These are phyloP conservation scores for Penicillium goetzii DNA, from an alignment of 495 filamentous ascomycete species.

Conservation along the genomic window DNA sequence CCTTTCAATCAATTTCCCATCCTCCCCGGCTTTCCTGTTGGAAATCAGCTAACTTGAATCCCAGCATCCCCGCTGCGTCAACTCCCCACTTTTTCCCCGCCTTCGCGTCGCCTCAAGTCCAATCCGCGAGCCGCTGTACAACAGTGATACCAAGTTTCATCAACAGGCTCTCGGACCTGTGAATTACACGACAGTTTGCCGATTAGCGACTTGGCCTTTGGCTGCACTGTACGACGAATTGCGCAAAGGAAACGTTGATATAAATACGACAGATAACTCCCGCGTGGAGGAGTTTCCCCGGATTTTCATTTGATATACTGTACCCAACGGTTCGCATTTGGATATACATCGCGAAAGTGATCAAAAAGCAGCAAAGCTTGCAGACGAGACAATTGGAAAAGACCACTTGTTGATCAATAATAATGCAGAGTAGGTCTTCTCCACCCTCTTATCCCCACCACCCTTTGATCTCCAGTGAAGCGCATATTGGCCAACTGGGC, in stretches of 20 bases:
- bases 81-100: constrained; percentile 28
- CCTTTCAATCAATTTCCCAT: background rate
- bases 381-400: background rate
- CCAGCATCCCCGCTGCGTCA: constrained; percentile 13
- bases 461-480: constrained; percentile 6
- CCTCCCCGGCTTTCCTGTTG: background rate
- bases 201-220: constrained; percentile 11
- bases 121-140: constrained; percentile 14
- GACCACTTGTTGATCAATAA: constrained; percentile 23
- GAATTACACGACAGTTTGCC: constrained; percentile 2
- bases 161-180: constrained; percentile 14
- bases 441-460: constrained; percentile 15
- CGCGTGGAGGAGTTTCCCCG: background rate
- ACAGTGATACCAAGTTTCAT: constrained; percentile 14
- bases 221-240: background rate
- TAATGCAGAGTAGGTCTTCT: constrained; percentile 27
- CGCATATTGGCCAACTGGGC: background rate
- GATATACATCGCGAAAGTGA: background rate
- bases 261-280: background rate
- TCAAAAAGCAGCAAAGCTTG: background rate
- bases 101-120: constrained; percentile 7
- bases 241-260: background rate
- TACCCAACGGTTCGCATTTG: background rate
- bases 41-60: constrained; percentile 9
- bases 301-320: constrained; percentile 1